Percentiles rank a stretch among this genome's conserved stretches.
Evolutionary conservation across 805 yeast genomes (phyloP).

Genomic region (Candida saitoana): DNA sequence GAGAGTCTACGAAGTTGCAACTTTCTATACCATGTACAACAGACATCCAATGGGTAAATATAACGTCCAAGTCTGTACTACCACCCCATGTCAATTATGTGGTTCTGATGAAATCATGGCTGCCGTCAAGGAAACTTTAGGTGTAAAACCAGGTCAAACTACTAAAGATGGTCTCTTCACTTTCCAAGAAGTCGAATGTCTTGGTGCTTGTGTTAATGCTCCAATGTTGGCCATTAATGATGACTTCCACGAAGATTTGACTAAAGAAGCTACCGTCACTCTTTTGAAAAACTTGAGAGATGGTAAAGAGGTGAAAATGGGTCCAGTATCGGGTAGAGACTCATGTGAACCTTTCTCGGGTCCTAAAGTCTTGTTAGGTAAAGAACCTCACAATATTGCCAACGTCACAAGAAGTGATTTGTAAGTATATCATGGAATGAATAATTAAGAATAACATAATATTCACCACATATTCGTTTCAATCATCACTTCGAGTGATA

Average conservation of each 20-base stretch:
- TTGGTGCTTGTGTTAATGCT: constrained; percentile 89
- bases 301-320: constrained; percentile 61
- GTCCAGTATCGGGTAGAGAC: constrained; percentile 66
- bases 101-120: constrained; percentile 76
- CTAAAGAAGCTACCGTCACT: constrained; percentile 58
- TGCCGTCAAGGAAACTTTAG: constrained; percentile 57
- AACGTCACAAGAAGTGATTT: constrained; percentile 71
- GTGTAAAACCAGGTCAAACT: constrained; percentile 72
- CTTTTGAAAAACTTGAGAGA: constrained; percentile 59
- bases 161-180: constrained; percentile 73
- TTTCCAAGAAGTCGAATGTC: constrained; percentile 83
- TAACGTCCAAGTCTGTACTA: constrained; percentile 81
- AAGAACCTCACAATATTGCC: constrained; percentile 66
- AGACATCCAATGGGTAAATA: constrained; percentile 82
- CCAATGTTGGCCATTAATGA: constrained; percentile 86
- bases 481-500: neutral
- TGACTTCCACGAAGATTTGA: constrained; percentile 78
- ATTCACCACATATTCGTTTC: too few species aligned
- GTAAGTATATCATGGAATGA: too few species aligned
- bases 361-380: constrained; percentile 53
- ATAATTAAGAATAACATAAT: too few species aligned
- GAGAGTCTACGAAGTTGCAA: constrained; percentile 91
- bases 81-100: constrained; percentile 85
- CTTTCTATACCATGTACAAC: constrained; percentile 88
- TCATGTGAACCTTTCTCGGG: constrained; percentile 78